phyloP scores from a whole-genome alignment of 2,329 filamentous ascomycete species.

The Xylariomycetidae sp. region DNA sequence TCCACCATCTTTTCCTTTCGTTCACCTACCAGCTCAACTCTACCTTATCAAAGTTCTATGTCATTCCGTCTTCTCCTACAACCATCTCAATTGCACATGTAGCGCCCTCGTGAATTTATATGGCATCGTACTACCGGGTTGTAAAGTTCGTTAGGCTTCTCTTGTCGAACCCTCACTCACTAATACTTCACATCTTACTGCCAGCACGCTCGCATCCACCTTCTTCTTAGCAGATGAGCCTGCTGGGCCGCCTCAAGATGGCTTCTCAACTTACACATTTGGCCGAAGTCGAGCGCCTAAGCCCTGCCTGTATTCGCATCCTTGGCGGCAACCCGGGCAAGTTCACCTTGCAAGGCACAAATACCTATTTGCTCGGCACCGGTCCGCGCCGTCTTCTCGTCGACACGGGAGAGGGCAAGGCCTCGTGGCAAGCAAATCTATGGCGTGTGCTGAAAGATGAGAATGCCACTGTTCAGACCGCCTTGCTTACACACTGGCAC shows the following conservation, averaged over 20 bases:
- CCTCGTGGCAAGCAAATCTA: slow-evolving; percentile 65
- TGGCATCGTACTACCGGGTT: too few relatives aligned
- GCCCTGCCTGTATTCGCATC: slow-evolving; percentile 72
- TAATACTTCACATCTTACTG: too few relatives aligned
- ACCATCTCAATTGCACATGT: too few relatives aligned
- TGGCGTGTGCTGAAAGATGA: slow-evolving; percentile 60
- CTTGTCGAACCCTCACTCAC: too few relatives aligned
- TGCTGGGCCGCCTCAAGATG: slow-evolving; percentile 52
- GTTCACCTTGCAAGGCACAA: slow-evolving; percentile 71
- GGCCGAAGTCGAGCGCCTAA: slow-evolving; percentile 70
- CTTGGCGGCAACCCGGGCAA: slow-evolving; percentile 89
- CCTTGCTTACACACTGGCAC: slow-evolving; percentile 89
- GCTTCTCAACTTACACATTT: slow-evolving; percentile 57
- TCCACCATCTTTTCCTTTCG: too few relatives aligned
- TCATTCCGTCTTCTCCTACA: too few relatives aligned
- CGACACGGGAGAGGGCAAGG: slow-evolving; percentile 80
- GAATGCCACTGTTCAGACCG: slow-evolving; percentile 59
- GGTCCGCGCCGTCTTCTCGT: slow-evolving; percentile 71
- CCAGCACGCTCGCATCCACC: too few relatives aligned
- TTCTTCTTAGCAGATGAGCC: not conserved
- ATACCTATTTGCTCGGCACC: slow-evolving; percentile 86
- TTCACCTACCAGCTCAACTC: too few relatives aligned
- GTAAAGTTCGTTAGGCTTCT: too few relatives aligned
- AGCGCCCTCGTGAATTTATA: too few relatives aligned
- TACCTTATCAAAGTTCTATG: too few relatives aligned